These are phyloP conservation scores for Diphasiastrum complanatum DNA, from an alignment of 83 land plant genomes.

Conservation along the genomic window DNA sequence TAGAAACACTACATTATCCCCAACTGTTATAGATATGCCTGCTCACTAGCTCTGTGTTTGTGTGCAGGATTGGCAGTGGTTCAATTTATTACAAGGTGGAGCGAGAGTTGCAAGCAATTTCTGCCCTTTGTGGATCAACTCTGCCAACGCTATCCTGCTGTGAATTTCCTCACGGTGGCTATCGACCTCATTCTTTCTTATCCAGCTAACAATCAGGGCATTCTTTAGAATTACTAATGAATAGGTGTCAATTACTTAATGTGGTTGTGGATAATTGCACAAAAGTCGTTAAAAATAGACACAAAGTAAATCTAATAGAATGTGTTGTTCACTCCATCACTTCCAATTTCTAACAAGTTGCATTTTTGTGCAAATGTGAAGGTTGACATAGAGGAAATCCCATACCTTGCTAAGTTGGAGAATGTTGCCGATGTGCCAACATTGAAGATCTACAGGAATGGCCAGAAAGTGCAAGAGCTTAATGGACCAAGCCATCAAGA, in stretches of 20 bases:
- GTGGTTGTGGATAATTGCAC: too few species aligned
- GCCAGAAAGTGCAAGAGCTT: constrained; percentile 5
- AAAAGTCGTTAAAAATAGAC: too few species aligned
- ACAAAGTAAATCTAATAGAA: too few species aligned
- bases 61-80: constrained; percentile 11
- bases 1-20: too few species aligned
- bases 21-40: neutral
- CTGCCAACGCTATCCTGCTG: constrained; percentile 8
- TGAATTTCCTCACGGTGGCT: constrained; percentile 6
- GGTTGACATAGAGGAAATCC: constrained; percentile 14
- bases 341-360: too few species aligned
- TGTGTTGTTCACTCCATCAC: too few species aligned
- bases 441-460: constrained; percentile 14
- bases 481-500: constrained; percentile 5
- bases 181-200: too few species aligned
- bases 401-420: constrained; percentile 8
- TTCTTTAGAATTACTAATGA: too few species aligned
- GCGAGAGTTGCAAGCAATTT: constrained; percentile 15
- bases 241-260: too few species aligned
- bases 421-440: constrained; percentile 6
- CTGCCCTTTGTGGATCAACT: constrained; percentile 4
- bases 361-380: constrained; percentile 1
- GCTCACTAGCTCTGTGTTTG: neutral
- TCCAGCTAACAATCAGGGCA: too few species aligned
- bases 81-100: constrained; percentile 15